Conservation (phyloP, 1,139 yeast species). For the Diutina siamensis region DNA sequence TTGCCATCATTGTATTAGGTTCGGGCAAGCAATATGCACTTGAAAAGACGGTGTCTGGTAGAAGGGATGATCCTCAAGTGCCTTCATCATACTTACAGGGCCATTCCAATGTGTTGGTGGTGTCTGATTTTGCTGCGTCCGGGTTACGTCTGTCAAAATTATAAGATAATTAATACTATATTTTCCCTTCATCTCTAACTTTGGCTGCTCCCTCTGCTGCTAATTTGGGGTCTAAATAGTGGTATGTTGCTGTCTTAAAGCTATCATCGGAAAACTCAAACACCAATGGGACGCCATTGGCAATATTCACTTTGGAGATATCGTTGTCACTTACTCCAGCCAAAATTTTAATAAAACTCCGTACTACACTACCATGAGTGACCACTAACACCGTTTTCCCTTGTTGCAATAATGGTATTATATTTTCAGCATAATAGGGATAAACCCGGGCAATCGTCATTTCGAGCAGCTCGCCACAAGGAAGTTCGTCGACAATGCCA, state of each 20-base stretch:
- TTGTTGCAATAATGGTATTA: conserved; percentile 22
- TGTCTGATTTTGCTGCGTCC: conserved; percentile 36
- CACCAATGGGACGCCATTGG: conserved; percentile 67
- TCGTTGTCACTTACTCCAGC: conserved; percentile 48
- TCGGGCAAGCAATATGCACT: conserved; percentile 30
- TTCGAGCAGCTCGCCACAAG: conserved; percentile 57
- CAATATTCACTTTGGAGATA: conserved; percentile 57
- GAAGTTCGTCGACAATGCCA: conserved; percentile 23
- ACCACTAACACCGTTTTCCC: conserved; percentile 46
- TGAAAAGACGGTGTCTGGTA: conserved; percentile 29
- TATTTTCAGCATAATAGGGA: conserved; percentile 38
- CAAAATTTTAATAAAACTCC: conserved; percentile 53
- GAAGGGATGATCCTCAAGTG: conserved; percentile 22
- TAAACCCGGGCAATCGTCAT: conserved; percentile 53
- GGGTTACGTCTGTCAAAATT: conserved; percentile 16
- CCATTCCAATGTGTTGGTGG: conserved; percentile 32
- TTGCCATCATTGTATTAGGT: conserved; percentile 41
- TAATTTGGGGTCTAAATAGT: conserved; percentile 58
- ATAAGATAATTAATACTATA: conserved; percentile 15
- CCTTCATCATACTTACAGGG: conserved; percentile 40
- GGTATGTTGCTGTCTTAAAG: conserved; percentile 30
- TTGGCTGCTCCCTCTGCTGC: conserved; percentile 49
- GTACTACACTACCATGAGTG: conserved; percentile 68
- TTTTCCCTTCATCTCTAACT: conserved; percentile 11
- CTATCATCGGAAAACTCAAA: conserved; percentile 36